Percentiles rank a stretch among this genome's conserved stretches.
These are phyloP conservation scores for Ogataea hybrid DNA, from an alignment of 1,139 yeast genomes.

Conservation along the genomic window DNA sequence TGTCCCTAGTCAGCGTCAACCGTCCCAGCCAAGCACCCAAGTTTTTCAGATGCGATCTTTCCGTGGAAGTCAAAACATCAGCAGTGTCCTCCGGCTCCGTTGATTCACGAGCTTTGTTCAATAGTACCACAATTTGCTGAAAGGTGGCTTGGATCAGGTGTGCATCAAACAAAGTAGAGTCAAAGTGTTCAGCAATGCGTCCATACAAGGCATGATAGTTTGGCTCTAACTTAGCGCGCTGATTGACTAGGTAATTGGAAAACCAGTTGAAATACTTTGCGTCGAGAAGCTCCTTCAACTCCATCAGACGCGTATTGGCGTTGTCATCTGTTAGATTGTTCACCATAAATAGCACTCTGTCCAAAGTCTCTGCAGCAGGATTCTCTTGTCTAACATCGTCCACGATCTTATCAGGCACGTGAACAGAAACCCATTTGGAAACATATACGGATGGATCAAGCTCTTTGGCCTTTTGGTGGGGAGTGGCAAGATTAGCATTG, in stretches of 20 bases:
- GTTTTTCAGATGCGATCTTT: constrained; percentile 75
- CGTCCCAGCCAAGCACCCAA: constrained; percentile 91
- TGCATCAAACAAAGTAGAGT: constrained; percentile 54
- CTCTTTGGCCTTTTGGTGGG: constrained; percentile 10
- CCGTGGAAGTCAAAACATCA: constrained; percentile 58
- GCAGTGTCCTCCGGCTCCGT: constrained; percentile 40
- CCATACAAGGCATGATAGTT: constrained; percentile 82
- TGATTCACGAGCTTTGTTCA: constrained; percentile 51
- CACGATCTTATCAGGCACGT: constrained; percentile 28
- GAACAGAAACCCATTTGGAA: constrained; percentile 36
- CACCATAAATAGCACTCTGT: constrained; percentile 75
- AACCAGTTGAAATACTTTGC: constrained; percentile 76
- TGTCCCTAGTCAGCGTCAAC: constrained; percentile 73
- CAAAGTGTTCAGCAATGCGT: constrained; percentile 56
- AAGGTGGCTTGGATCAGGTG: constrained; percentile 64
- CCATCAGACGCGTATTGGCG: constrained; percentile 58
- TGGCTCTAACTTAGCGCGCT: constrained; percentile 92
- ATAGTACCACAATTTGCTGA: constrained; percentile 46
- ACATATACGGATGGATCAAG: constrained; percentile 17
- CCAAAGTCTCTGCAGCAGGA: constrained; percentile 68
- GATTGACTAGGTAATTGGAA: constrained; percentile 76
- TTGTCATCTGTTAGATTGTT: constrained; percentile 83
- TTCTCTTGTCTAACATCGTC: constrained; percentile 53
- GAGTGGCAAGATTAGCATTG: constrained; percentile 29
- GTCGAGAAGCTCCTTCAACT: constrained; percentile 54